phyloP scores from a whole-genome alignment of 495 filamentous ascomycete species.

The Pseudoneurospora amorphoporcata region DNA sequence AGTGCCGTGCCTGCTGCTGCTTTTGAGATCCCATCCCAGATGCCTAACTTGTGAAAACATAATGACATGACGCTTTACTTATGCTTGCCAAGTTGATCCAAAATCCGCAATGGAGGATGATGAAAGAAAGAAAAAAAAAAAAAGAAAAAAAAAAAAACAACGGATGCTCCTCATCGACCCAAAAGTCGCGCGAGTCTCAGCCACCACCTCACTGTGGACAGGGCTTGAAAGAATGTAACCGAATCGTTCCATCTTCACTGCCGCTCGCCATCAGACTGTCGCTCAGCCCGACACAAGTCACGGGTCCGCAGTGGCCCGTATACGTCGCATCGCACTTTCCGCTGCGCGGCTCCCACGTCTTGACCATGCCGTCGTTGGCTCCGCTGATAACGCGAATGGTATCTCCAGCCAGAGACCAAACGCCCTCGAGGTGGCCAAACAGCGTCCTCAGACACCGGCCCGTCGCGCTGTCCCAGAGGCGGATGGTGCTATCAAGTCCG shows the following conservation, averaged over 20 bases:
- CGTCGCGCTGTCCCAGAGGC: constrained; percentile 82
- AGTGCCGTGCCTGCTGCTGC: neutral
- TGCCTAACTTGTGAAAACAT: neutral
- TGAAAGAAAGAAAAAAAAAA: neutral
- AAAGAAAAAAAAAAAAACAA: neutral
- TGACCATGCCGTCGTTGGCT: constrained; percentile 87
- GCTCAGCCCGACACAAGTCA: constrained; percentile 60
- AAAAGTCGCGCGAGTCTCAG: constrained; percentile 20
- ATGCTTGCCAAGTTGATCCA: neutral
- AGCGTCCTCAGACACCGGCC: constrained; percentile 79
- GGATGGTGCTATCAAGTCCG: constrained; percentile 80
- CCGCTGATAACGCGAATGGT: constrained; percentile 81
- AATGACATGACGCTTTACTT: neutral
- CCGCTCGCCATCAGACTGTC: constrained; percentile 82
- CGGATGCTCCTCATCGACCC: constrained; percentile 27
- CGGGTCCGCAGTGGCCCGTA: constrained; percentile 76
- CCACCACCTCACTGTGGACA: constrained; percentile 20
- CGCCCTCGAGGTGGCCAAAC: constrained; percentile 91
- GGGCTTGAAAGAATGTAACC: constrained; percentile 70
- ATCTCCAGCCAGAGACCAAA: constrained; percentile 91
- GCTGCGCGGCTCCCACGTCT: constrained; percentile 88
- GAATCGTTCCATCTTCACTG: constrained; percentile 83
- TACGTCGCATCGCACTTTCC: constrained; percentile 88
- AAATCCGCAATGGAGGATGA: neutral
- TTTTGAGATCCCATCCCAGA: neutral